phyloP scores from a whole-genome alignment of 2,329 filamentous ascomycete genomes.

The Microthyrium microscopicum region DNA sequence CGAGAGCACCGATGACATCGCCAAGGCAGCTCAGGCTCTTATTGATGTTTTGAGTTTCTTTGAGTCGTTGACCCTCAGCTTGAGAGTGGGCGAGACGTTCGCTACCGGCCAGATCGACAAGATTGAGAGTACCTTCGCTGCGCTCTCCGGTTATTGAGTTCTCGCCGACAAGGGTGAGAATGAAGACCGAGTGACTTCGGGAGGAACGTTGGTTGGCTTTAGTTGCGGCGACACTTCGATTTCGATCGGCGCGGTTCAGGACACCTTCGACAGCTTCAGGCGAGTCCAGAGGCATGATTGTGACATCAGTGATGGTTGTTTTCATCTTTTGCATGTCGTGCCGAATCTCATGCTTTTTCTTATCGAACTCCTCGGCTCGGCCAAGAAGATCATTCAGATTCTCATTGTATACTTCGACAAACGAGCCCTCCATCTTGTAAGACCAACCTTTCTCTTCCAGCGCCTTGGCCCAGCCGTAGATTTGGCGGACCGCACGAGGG shows the following conservation, averaged over 20 bases:
- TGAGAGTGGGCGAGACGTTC: slow-evolving; percentile 79
- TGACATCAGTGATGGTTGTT: slow-evolving; percentile 68
- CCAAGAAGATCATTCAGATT: slow-evolving; percentile 82
- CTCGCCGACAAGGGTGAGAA: slow-evolving; percentile 50
- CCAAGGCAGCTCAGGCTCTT: slow-evolving; percentile 81
- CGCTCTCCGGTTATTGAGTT: slow-evolving; percentile 65
- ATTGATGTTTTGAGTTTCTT: slow-evolving; percentile 96
- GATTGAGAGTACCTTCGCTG: slow-evolving; percentile 83
- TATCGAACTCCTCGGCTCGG: slow-evolving; percentile 51
- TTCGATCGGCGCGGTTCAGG: slow-evolving; percentile 62
- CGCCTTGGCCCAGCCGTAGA: slow-evolving; percentile 72
- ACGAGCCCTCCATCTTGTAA: slow-evolving; percentile 87
- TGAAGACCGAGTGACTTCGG: slow-evolving; percentile 90
- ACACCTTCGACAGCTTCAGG: slow-evolving; percentile 66
- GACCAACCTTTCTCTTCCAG: slow-evolving; percentile 84
- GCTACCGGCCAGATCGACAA: slow-evolving; percentile 88
- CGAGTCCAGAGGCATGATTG: slow-evolving; percentile 59
- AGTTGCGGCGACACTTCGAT: slow-evolving; percentile 87
- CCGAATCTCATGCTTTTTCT: slow-evolving; percentile 75
- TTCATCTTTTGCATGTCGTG: slow-evolving; percentile 72
- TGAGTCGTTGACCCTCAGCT: slow-evolving; percentile 70
- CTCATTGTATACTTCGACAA: slow-evolving; percentile 97
- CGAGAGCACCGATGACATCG: slow-evolving; percentile 89
- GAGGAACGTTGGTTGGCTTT: slow-evolving; percentile 92
- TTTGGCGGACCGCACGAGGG: slow-evolving; percentile 78